These are phyloP conservation scores for Edaphochlamys debaryana DNA, from an alignment of 139 green algal genomes.

Conservation along the genomic window DNA sequence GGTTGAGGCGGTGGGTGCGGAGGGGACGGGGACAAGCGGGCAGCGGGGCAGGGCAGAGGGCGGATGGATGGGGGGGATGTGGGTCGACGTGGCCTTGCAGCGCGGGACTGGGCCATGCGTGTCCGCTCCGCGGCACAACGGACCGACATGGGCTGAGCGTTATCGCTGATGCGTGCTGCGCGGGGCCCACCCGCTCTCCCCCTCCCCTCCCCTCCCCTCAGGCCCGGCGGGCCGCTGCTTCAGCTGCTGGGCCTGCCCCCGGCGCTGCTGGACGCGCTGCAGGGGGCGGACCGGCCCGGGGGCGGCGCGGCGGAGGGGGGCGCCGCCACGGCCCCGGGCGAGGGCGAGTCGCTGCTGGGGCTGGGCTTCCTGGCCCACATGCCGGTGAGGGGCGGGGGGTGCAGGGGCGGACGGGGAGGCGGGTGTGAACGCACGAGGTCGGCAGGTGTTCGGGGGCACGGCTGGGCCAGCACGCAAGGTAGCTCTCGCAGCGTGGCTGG, in stretches of 20 bases:
- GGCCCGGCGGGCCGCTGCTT: neutral
- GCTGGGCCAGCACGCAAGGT: no score
- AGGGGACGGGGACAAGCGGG: no score
- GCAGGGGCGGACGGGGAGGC: neutral
- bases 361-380: neutral
- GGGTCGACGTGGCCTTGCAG: neutral
- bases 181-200: no score
- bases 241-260: slow-evolving; percentile 28
- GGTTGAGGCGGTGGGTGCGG: no score
- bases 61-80: neutral
- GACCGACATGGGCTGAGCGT: neutral
- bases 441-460: no score
- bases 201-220: neutral
- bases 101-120: neutral
- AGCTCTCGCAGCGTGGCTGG: no score
- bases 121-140: neutral
- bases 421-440: no score
- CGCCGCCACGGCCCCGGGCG: neutral
- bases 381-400: neutral
- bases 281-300: neutral
- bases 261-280: slow-evolving; percentile 8
- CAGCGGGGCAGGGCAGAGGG: no score
- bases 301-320: no score
- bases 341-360: slow-evolving; percentile 3
- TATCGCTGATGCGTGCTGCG: no score